Evolutionary conservation across 805 yeast species (phyloP).

Genomic region (Priceomyces medius): DNA sequence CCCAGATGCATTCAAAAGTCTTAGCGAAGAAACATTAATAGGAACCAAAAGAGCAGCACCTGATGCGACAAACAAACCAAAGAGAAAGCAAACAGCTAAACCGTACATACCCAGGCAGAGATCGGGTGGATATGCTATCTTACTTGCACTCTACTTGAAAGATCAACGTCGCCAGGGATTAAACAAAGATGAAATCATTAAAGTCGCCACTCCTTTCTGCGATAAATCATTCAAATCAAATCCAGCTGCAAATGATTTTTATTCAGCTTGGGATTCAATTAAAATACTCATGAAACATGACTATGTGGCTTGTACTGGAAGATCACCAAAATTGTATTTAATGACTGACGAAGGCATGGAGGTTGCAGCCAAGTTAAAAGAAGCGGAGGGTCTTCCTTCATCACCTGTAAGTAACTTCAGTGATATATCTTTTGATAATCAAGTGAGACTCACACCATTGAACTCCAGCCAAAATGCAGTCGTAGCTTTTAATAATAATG

Average conservation of each 20-base stretch:
- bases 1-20: slow-evolving; percentile 39
- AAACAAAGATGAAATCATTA: slow-evolving; percentile 57
- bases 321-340: slow-evolving; percentile 54
- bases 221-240: slow-evolving; percentile 58
- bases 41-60: background rate
- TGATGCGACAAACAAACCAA: slow-evolving; percentile 1
- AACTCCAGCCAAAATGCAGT: background rate
- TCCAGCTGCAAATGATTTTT: slow-evolving; percentile 59
- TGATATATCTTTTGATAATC: slow-evolving; percentile 36
- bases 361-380: slow-evolving; percentile 57
- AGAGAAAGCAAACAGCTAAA: slow-evolving; percentile 16
- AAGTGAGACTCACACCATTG: slow-evolving; percentile 25
- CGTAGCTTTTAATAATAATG: background rate
- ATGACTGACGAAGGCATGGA: slow-evolving; percentile 69
- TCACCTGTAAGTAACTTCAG: slow-evolving; percentile 18
- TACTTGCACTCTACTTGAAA: slow-evolving; percentile 54
- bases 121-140: slow-evolving; percentile 83
- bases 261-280: slow-evolving; percentile 75
- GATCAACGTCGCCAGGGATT: slow-evolving; percentile 57
- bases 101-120: slow-evolving; percentile 69
- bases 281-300: slow-evolving; percentile 62
- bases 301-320: slow-evolving; percentile 53
- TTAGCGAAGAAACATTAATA: slow-evolving; percentile 8
- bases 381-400: slow-evolving; percentile 38
- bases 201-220: slow-evolving; percentile 54